Evolutionary conservation across 345 rosid genomes (phyloP).

Genomic region (Iberis pinnata): DNA sequence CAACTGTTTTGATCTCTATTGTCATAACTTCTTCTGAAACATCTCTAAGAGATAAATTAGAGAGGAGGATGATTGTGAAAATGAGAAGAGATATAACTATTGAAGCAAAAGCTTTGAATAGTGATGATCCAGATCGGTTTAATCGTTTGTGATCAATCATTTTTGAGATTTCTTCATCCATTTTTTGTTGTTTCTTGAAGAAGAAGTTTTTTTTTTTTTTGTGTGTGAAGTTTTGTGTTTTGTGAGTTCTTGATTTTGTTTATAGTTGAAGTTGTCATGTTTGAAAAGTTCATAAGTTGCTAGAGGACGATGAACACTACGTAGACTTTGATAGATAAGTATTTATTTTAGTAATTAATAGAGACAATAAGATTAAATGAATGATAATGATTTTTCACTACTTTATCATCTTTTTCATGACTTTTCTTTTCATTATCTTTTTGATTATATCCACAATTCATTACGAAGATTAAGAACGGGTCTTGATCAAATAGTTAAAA

Average conservation of each 20-base stretch:
- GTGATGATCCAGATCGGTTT: conserved; percentile 22
- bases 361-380: conserved; percentile 11
- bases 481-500: too few relatives aligned
- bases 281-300: conserved; percentile 22
- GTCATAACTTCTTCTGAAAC: conserved; percentile 8
- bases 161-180: conserved; percentile 19
- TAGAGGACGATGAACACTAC: conserved; percentile 16
- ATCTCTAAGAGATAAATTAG: conserved; percentile 13
- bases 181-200: not conserved
- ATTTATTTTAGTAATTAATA: too few relatives aligned
- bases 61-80: conserved; percentile 28
- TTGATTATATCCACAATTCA: conserved; percentile 10
- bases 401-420: not conserved
- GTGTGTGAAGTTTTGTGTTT: conserved; percentile 9
- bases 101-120: conserved; percentile 26
- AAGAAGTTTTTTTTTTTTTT: not conserved
- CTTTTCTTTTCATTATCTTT: conserved; percentile 16
- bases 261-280: conserved; percentile 21
- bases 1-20: conserved; percentile 25
- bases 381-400: conserved; percentile 13
- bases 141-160: conserved; percentile 16
- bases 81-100: conserved; percentile 35
- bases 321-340: conserved; percentile 6
- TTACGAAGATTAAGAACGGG: not conserved
- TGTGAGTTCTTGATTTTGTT: not conserved